Base-by-base conservation (phyloP, 2,329 filamentous ascomycete genomes). In the Curvularia sp. region DNA sequence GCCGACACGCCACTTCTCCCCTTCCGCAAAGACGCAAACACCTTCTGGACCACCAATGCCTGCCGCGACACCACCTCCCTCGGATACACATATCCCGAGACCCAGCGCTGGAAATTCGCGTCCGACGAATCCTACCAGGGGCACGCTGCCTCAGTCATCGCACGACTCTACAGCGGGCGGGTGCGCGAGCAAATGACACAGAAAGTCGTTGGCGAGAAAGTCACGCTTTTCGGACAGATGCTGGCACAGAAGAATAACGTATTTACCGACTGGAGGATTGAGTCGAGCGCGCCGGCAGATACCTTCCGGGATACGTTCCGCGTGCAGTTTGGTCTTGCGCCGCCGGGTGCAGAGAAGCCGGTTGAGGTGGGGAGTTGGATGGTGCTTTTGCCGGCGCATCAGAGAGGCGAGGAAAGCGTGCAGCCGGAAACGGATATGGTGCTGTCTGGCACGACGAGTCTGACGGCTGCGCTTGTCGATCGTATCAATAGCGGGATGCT, bases 1-100 rank as follows among this genome's bases (percentile, higher is more conserved):
- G 78, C 81, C 0, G 78, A 80, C 38, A 73, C 67, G 1, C 50
- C 52, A 0, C 54, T 88, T 83, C 22, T 77, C 51, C 75, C 75
- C 1, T 78, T 78, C 55, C 68, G 68, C 44, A 67, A 66, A 12
- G 51, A 57, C 0, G 39, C 61, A 0, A 58, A 57, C 15, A 50
- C 47, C 9, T 77, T 76, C 60, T 76, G 73, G 69, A 76, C 65
- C 3, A 67, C 69, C 1, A 69, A 71, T 15, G 64, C 69, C 4
- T 65, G 65, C 20, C 64, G 67, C 43, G 53, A 70, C 22, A 74
- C 71, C 20, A 54, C 58, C 0, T 48, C 63, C 0, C 58, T 78
- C 8, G 73, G 75, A 0, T 78, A 77, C 51, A 67, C 67, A 2
- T 78, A 77, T 30, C 69, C 72, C 0, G 74, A 78, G 55, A 72